phyloP scores from a whole-genome alignment of 305 asterid species.

The Fraxinus sp. region DNA sequence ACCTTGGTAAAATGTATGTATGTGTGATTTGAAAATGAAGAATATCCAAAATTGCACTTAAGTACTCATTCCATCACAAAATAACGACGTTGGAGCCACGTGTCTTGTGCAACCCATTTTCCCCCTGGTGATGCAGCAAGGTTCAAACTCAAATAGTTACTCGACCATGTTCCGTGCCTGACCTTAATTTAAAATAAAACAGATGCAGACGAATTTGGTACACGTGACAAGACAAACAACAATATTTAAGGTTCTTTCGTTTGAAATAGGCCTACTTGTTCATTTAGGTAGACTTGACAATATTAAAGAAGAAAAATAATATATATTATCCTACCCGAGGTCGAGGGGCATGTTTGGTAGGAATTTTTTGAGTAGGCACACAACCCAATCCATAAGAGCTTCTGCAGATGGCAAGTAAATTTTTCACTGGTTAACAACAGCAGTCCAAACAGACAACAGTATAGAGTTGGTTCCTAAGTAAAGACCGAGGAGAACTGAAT shows the following conservation, averaged over 20 bases:
- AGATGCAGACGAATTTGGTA: background rate
- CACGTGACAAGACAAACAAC: background rate
- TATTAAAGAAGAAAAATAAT: background rate
- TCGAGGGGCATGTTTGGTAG: background rate
- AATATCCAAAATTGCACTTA: too few relatives aligned
- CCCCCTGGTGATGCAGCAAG: too few relatives aligned
- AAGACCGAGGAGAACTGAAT: background rate
- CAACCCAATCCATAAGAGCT: background rate
- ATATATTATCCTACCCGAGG: background rate
- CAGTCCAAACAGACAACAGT: background rate
- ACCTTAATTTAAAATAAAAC: background rate
- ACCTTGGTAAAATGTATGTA: background rate
- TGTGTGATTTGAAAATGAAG: too few relatives aligned
- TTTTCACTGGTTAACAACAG: background rate
- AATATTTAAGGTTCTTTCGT: background rate
- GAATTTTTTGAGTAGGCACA: background rate
- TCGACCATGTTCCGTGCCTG: background rate
- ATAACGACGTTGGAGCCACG: too few relatives aligned
- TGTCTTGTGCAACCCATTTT: too few relatives aligned
- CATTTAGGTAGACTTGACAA: background rate
- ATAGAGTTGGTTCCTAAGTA: conserved; percentile 28
- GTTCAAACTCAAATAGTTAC: background rate
- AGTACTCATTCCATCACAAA: too few relatives aligned
- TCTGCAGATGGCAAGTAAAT: background rate
- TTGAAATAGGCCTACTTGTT: too few relatives aligned